Conservation (phyloP, 352 stramenopile genomes). For the Globisporangium mamillatum region DNA sequence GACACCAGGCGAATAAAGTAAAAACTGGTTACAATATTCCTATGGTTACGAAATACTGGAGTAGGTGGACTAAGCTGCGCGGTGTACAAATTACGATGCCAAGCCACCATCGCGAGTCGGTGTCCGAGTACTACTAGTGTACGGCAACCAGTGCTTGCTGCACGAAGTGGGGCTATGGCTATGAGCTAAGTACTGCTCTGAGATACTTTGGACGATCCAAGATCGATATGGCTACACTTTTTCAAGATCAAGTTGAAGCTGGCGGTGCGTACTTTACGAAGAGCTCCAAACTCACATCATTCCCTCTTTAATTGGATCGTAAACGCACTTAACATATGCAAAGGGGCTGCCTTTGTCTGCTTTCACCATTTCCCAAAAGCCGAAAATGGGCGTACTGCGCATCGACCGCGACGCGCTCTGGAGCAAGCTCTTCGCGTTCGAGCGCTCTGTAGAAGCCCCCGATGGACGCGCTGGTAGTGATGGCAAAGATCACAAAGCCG, state of each 20-base stretch:
- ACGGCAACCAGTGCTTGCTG: neutral
- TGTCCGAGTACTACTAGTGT: neutral
- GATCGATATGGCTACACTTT: neutral
- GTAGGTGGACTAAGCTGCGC: neutral
- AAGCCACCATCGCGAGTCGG: neutral
- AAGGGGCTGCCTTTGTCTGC: neutral
- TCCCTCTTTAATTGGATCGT: neutral
- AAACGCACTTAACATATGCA: neutral
- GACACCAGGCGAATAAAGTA: neutral
- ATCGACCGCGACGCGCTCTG: slow-evolving; percentile 65
- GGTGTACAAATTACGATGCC: neutral
- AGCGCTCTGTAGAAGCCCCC: slow-evolving; percentile 23
- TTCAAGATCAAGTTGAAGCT: neutral
- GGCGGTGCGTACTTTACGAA: neutral
- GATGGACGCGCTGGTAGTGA: neutral
- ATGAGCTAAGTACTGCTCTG: no score
- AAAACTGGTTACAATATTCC: no score
- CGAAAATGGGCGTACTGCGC: slow-evolving; percentile 29
- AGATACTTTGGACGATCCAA: no score
- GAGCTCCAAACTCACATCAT: neutral
- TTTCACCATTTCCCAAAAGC: neutral
- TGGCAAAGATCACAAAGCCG: neutral
- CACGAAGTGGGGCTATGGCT: neutral
- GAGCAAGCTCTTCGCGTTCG: slow-evolving; percentile 69
- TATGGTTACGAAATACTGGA: neutral